Conservation (phyloP, 371 early-diverging fungal genomes). For the Mucor sp. region DNA sequence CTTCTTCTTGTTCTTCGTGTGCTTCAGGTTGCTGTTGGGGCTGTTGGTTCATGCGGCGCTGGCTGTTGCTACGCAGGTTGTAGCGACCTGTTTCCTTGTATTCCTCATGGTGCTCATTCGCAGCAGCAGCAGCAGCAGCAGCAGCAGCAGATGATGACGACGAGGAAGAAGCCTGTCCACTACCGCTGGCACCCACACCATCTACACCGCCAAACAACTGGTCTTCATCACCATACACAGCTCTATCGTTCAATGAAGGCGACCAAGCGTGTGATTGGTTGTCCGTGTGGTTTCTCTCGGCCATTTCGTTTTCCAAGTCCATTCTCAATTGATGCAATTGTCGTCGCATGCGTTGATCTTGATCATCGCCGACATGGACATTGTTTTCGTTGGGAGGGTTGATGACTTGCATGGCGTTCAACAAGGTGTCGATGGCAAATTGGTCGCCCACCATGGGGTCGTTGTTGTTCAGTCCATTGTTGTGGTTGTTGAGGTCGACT, state of each 20-base stretch:
- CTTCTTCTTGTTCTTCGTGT: not conserved
- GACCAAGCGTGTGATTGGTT: conserved; percentile 6
- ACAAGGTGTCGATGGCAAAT: conserved; percentile 24
- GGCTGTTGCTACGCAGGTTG: not conserved
- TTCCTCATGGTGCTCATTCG: not conserved
- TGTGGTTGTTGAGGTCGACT: conserved; percentile 1
- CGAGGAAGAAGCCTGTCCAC: not conserved
- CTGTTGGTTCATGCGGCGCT: not conserved
- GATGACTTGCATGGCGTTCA: conserved; percentile 25
- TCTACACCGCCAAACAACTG: conserved; percentile 6
- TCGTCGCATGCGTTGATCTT: conserved; percentile 10
- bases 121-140: not conserved
- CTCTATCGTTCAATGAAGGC: not conserved
- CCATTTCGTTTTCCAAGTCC: conserved; percentile 11
- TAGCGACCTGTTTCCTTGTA: not conserved
- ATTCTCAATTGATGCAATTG: conserved; percentile 6
- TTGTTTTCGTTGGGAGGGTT: conserved; percentile 17
- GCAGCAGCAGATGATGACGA: not conserved
- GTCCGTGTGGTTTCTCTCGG: not conserved
- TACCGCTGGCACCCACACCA: not conserved
- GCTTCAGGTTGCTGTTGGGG: not conserved
- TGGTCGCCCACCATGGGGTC: conserved; percentile 21
- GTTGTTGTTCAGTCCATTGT: not conserved
- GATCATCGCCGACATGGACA: not conserved
- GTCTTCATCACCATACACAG: not conserved